A percentile compares a stretch with the other conserved stretches of the same genome.
Evolutionary conservation across 148 eudicot genomes (phyloP).

Genomic region (Nyssa sinensis): DNA sequence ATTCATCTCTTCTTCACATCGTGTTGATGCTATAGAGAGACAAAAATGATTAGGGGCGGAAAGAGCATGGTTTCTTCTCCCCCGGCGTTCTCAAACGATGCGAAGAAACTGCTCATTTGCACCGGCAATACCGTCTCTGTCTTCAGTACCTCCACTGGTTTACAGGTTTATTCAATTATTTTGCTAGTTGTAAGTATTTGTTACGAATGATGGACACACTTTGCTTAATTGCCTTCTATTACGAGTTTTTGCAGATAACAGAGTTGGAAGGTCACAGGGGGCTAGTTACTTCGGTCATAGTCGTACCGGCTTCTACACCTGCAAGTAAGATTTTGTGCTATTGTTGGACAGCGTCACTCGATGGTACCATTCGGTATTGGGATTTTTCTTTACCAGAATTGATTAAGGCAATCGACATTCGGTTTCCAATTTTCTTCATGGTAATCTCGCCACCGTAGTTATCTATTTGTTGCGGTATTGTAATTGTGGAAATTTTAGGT

Average conservation of each 20-base stretch:
- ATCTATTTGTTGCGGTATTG: too few species aligned
- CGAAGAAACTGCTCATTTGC: constrained; percentile 67
- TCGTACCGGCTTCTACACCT: constrained; percentile 51
- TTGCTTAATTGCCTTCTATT: background rate
- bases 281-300: constrained; percentile 67
- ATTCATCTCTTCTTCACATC: background rate
- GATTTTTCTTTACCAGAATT: constrained; percentile 62
- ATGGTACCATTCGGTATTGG: constrained; percentile 87
- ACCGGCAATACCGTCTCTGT: constrained; percentile 70
- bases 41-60: constrained; percentile 68
- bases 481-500: too few species aligned
- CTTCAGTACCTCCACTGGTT: constrained; percentile 76
- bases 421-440: constrained; percentile 71
- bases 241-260: constrained; percentile 35
- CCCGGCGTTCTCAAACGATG: constrained; percentile 82
- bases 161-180: constrained; percentile 42
- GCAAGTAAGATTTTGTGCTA: constrained; percentile 51
- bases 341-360: constrained; percentile 91
- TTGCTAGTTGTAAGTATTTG: background rate
- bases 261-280: constrained; percentile 84
- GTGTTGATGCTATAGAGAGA: too few species aligned
- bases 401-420: constrained; percentile 60
- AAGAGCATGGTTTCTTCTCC: constrained; percentile 63
- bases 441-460: constrained; percentile 27
- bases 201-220: background rate